These are phyloP conservation scores for Penicillium alfredii DNA, from an alignment of 495 filamentous ascomycete genomes.

Conservation along the genomic window DNA sequence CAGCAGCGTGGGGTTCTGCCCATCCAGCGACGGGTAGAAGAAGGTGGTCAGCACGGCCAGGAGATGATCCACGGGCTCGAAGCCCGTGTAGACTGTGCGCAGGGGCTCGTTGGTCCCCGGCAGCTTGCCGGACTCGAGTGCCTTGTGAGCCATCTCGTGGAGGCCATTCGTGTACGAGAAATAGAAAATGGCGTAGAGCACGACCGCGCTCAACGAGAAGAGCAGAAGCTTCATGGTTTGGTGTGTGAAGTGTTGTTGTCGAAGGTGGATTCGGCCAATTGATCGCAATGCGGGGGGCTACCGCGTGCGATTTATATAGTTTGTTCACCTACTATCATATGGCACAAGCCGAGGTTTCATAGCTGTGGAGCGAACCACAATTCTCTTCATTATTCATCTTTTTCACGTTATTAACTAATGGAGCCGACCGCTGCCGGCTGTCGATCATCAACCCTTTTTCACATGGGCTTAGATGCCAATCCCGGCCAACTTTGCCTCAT, in stretches of 20 bases:
- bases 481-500: too few species aligned
- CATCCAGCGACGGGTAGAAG: slow-evolving; percentile 52
- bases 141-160: slow-evolving; percentile 21
- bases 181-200: slow-evolving; percentile 38
- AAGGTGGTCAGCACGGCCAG: slow-evolving; percentile 45
- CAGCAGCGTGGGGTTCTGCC: slow-evolving; percentile 35
- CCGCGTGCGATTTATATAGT: slow-evolving; percentile 11
- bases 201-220: slow-evolving; percentile 36
- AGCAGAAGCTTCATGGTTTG: slow-evolving; percentile 29
- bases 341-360: slow-evolving; percentile 11
- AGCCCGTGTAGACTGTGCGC: slow-evolving; percentile 45
- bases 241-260: slow-evolving; percentile 1
- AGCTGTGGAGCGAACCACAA: slow-evolving; percentile 2
- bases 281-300: too few species aligned
- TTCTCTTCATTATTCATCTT: too few species aligned
- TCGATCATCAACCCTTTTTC: slow-evolving; percentile 16
- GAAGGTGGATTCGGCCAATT: neutral
- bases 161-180: slow-evolving; percentile 39
- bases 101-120: slow-evolving; percentile 37
- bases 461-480: too few species aligned
- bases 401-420: too few species aligned
- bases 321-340: slow-evolving; percentile 8
- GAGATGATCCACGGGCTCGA: slow-evolving; percentile 41
- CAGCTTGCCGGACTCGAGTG: slow-evolving; percentile 28
- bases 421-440: slow-evolving; percentile 5